A percentile compares a stretch with the other conserved stretches of the same genome.
These are phyloP conservation scores for Pleurotus sapidus DNA, from an alignment of 768 basidiomycete genomes.

Conservation along the genomic window DNA sequence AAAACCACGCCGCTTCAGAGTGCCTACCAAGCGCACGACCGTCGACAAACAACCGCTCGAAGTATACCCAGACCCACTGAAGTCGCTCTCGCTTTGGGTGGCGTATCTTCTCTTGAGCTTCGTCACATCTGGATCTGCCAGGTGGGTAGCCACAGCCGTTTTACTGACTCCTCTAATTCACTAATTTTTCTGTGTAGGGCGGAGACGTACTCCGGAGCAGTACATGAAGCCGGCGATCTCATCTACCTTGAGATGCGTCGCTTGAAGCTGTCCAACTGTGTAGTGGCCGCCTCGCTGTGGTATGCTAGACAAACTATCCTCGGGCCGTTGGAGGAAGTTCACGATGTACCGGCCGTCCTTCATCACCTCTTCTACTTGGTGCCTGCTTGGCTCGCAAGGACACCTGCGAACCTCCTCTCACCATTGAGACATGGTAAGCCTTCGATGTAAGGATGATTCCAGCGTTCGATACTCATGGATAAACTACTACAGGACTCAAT, in stretches of 20 bases:
- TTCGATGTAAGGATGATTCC: too few relatives aligned
- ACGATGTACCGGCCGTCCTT: neutral
- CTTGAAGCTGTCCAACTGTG: neutral
- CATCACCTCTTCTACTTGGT: neutral
- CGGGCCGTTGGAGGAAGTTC: neutral
- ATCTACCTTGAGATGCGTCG: slow-evolving; percentile 1
- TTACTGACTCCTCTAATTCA: too few relatives aligned
- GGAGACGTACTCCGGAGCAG: too few relatives aligned
- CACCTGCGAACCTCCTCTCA: neutral
- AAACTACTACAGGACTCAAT: neutral
- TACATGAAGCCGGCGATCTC: neutral
- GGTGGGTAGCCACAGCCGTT: too few relatives aligned
- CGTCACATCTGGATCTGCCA: neutral
- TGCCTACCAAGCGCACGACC: neutral
- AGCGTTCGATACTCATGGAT: too few relatives aligned
- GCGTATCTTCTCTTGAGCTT: neutral
- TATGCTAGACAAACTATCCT: neutral
- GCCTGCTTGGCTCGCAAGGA: neutral
- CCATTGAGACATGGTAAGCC: neutral
- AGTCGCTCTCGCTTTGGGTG: neutral
- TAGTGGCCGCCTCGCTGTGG: neutral
- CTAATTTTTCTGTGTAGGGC: too few relatives aligned
- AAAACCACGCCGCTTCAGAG: neutral
- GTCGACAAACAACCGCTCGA: neutral
- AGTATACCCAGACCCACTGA: neutral